Conservation (phyloP, 1,284 basidiomycete species). For the Prillingera fragicola region DNA sequence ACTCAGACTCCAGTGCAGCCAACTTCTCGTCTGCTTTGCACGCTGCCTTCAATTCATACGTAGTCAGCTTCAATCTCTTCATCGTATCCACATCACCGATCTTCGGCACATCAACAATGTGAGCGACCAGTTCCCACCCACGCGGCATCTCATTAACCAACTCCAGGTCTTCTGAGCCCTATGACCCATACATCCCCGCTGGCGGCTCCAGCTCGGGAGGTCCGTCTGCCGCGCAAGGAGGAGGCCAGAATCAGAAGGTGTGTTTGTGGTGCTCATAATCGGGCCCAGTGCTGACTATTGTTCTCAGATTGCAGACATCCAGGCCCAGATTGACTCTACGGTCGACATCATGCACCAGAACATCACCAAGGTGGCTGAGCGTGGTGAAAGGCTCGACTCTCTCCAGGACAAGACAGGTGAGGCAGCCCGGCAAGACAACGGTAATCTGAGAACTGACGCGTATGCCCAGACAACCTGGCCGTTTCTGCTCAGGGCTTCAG, state of each 20-base stretch:
- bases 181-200: constrained; percentile 91
- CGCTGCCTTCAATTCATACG: too few relatives aligned
- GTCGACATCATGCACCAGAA: constrained; percentile 97
- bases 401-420: constrained; percentile 96
- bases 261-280: constrained; percentile 1
- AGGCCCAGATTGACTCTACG: constrained; percentile 89
- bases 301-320: constrained; percentile 75
- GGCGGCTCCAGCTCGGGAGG: constrained; percentile 54
- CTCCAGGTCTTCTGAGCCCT: constrained; percentile 61
- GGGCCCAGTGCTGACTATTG: neutral
- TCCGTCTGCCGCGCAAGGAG: constrained; percentile 14
- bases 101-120: constrained; percentile 3
- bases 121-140: neutral
- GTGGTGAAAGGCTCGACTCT: constrained; percentile 88
- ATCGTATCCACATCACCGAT: neutral
- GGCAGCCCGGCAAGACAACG: too few relatives aligned
- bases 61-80: neutral
- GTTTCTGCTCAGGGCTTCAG: constrained; percentile 99
- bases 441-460: constrained; percentile 22
- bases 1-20: too few relatives aligned
- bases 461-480: constrained; percentile 83
- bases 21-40: too few relatives aligned
- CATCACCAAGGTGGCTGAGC: constrained; percentile 82
- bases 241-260: constrained; percentile 57
- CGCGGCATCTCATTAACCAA: too few relatives aligned